Percentiles rank a stretch among this genome's conserved stretches.
Evolutionary conservation across 1,284 basidiomycete genomes (phyloP).

Genomic region (Moniliophthora roreri): DNA sequence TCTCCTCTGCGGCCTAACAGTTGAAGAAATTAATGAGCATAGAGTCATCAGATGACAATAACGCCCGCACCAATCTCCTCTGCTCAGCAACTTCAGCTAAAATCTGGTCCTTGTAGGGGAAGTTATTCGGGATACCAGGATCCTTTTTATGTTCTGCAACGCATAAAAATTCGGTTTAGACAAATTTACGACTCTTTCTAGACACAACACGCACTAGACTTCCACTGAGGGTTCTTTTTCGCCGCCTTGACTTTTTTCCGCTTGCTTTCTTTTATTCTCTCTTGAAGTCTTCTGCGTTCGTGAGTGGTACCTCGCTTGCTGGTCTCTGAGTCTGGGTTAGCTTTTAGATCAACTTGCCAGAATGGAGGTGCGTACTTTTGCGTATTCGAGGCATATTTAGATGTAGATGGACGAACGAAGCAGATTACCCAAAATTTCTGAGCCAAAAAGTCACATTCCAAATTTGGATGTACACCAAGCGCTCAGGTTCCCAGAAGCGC

Average conservation of each 20-base stretch:
- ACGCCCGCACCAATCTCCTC: constrained; percentile 64
- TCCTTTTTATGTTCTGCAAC: constrained; percentile 73
- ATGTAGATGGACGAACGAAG: no score
- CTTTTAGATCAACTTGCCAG: not conserved
- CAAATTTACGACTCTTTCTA: not conserved
- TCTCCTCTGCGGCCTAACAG: constrained; percentile 65
- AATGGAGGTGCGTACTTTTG: constrained; percentile 61
- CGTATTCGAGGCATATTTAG: constrained; percentile 70
- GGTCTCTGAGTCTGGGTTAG: constrained; percentile 59
- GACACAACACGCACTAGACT: constrained; percentile 70
- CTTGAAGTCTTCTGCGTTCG: constrained; percentile 75
- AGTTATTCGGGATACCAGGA: constrained; percentile 95
- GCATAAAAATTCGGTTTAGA: constrained; percentile 9
- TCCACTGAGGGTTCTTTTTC: constrained; percentile 89
- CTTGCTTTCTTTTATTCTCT: constrained; percentile 78
- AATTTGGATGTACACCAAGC: no score
- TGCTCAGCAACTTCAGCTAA: constrained; percentile 88
- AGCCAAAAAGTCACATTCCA: no score
- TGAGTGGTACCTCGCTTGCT: constrained; percentile 77
- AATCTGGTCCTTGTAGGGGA: constrained; percentile 97
- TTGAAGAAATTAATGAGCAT: constrained; percentile 3
- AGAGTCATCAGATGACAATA: not conserved
- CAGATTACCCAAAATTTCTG: no score
- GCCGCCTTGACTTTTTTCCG: constrained; percentile 79
- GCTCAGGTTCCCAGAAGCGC: no score